Evolutionary conservation across 345 rosid species (phyloP).

Genomic region (Turnera subulata): DNA sequence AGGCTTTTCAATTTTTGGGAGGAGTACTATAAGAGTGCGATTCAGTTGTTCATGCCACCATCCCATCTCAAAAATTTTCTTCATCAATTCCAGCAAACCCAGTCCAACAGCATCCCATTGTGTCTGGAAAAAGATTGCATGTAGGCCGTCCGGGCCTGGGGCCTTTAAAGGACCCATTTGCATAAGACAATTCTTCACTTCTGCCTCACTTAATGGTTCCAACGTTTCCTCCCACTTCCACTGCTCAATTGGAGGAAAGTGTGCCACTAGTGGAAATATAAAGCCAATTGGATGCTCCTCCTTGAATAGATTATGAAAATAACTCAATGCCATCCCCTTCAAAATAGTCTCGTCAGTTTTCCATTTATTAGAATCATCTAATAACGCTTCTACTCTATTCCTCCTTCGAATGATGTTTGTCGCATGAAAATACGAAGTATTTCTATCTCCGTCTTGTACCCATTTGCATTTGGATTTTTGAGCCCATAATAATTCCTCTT

Average conservation of each 20-base stretch:
- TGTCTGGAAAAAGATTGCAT: neutral
- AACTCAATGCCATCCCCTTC: neutral
- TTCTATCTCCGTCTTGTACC: neutral
- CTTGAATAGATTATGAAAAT: neutral
- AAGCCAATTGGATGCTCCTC: neutral
- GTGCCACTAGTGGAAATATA: neutral
- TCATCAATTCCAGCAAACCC: neutral
- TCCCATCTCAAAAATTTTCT: neutral
- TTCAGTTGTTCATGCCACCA: too few relatives aligned
- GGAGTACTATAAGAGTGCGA: neutral
- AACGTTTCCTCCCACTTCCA: too few relatives aligned
- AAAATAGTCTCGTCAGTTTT: neutral
- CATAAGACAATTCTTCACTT: neutral
- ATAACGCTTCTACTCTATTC: neutral
- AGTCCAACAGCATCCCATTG: neutral
- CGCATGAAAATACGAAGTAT: neutral
- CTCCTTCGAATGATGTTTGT: neutral
- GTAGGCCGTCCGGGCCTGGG: neutral
- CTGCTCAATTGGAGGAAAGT: too few relatives aligned
- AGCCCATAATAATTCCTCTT: neutral
- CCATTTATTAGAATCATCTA: neutral
- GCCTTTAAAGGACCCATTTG: neutral
- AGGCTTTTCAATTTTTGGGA: neutral
- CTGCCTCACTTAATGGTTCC: neutral
- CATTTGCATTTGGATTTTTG: neutral